Evolutionary conservation across 768 basidiomycete species (phyloP).

Genomic region (Boletus bicolor): DNA sequence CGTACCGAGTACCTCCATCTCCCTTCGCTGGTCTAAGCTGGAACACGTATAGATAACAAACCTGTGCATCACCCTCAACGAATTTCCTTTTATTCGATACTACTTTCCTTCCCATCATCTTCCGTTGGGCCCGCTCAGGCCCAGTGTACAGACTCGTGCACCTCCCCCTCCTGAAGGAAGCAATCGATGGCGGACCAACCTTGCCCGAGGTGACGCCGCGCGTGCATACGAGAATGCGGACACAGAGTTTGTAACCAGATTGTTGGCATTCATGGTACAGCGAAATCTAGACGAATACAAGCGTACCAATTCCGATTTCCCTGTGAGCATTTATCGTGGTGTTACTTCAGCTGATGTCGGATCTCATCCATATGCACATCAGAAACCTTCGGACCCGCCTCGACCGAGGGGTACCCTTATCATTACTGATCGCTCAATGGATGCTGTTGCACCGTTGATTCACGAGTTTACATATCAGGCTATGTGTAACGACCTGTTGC

Average conservation of each 20-base stretch:
- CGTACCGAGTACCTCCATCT: neutral
- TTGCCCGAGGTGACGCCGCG: constrained; percentile 69
- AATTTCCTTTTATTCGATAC: constrained; percentile 91
- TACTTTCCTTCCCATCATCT: constrained; percentile 80
- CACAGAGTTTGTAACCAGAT: constrained; percentile 72
- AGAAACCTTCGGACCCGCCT: constrained; percentile 55
- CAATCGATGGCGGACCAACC: constrained; percentile 75
- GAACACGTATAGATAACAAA: constrained; percentile 67
- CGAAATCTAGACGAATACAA: constrained; percentile 82
- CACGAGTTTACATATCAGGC: constrained; percentile 99
- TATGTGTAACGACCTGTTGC: constrained; percentile 93
- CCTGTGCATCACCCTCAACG: constrained; percentile 83
- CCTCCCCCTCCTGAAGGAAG: constrained; percentile 63
- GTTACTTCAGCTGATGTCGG: neutral
- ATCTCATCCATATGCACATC: constrained; percentile 1
- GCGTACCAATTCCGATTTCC: constrained; percentile 81
- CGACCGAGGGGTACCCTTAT: constrained; percentile 79
- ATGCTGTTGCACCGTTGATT: constrained; percentile 82
- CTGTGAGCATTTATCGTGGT: constrained; percentile 47
- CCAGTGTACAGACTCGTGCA: constrained; percentile 58
- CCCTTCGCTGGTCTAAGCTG: constrained; percentile 2
- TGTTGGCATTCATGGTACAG: constrained; percentile 86
- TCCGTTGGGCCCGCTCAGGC: constrained; percentile 82
- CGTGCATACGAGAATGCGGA: constrained; percentile 68
- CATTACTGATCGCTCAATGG: constrained; percentile 97